Evolutionary conservation across 768 basidiomycete species (phyloP).

Genomic region (Obba rivulosa): DNA sequence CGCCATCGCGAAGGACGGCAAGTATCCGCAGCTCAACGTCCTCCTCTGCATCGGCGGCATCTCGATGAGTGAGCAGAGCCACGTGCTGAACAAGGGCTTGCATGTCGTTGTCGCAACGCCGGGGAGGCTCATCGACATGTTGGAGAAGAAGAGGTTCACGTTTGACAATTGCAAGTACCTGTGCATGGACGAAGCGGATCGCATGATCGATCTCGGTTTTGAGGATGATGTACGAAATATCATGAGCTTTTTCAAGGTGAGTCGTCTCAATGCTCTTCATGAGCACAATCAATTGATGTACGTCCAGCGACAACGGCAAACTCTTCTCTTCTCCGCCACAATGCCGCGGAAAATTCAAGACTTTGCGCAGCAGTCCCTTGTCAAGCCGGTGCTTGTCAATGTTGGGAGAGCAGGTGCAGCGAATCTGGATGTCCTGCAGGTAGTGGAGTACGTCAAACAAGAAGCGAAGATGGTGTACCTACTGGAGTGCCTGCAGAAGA

Average conservation of each 20-base stretch:
- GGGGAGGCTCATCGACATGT: conserved; percentile 94
- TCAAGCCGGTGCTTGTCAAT: conserved; percentile 91
- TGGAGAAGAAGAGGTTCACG: conserved; percentile 91
- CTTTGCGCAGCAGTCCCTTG: conserved; percentile 95
- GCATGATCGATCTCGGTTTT: conserved; percentile 99
- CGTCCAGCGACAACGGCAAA: conserved; percentile 89
- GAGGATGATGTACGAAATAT: conserved; percentile 98
- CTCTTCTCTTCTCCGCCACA: conserved; percentile 94
- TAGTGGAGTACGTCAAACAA: conserved; percentile 98
- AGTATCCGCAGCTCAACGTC: conserved; percentile 82
- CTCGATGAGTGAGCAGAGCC: conserved; percentile 95
- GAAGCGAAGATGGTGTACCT: conserved; percentile 99
- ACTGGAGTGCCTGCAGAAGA: conserved; percentile 96
- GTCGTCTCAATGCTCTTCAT: conserved; percentile 11
- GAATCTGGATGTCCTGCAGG: conserved; percentile 91
- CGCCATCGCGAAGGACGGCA: conserved; percentile 71
- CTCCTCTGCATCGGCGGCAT: conserved; percentile 97
- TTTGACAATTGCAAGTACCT: conserved; percentile 93
- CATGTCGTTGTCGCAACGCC: conserved; percentile 98
- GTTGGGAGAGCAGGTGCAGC: conserved; percentile 98
- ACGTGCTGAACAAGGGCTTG: conserved; percentile 84
- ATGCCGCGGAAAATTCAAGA: conserved; percentile 99
- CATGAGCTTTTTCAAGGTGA: conserved; percentile 97
- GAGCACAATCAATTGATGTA: too few species aligned
- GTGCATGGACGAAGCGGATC: conserved; percentile 98